These are phyloP conservation scores for Flueggea neowawraea DNA, from an alignment of 441 rosid species.

Conservation along the genomic window DNA sequence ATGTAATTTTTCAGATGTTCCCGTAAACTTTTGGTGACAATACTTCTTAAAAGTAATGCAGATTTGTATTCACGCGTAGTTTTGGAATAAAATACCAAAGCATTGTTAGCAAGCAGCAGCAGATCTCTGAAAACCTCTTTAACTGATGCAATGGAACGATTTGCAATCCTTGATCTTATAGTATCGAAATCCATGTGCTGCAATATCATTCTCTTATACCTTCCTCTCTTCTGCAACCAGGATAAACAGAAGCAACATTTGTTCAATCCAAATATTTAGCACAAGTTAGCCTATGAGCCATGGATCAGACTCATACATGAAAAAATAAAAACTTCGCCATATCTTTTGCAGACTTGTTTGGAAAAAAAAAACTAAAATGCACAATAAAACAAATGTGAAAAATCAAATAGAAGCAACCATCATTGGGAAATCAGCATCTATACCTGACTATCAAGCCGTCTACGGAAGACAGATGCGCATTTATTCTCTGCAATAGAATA, in stretches of 20 bases:
- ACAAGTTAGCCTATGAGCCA: too few relatives aligned
- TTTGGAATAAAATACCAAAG: conserved; percentile 67
- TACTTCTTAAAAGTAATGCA: conserved; percentile 52
- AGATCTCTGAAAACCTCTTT: conserved; percentile 68
- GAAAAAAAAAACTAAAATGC: neutral
- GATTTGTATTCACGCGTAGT: conserved; percentile 88
- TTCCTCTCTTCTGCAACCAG: conserved; percentile 68
- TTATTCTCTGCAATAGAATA: conserved; percentile 46
- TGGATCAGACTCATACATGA: neutral
- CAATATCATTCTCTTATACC: conserved; percentile 74
- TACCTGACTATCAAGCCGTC: conserved; percentile 89
- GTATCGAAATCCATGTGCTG: conserved; percentile 79
- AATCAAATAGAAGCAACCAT: neutral
- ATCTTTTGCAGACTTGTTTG: neutral
- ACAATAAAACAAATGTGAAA: neutral
- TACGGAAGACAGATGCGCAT: conserved; percentile 57
- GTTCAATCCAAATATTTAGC: too few relatives aligned
- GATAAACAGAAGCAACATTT: conserved; percentile 1
- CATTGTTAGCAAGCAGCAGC: conserved; percentile 77
- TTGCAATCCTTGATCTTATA: conserved; percentile 53
- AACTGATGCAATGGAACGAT: conserved; percentile 38
- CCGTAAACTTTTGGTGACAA: conserved; percentile 46
- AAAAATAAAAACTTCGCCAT: neutral
- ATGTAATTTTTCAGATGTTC: conserved; percentile 38
- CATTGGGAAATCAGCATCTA: neutral